A percentile compares a stretch with the other conserved stretches of the same genome.
These are phyloP conservation scores for Xylaria intraflava DNA, from an alignment of 495 filamentous ascomycete genomes.

Conservation along the genomic window DNA sequence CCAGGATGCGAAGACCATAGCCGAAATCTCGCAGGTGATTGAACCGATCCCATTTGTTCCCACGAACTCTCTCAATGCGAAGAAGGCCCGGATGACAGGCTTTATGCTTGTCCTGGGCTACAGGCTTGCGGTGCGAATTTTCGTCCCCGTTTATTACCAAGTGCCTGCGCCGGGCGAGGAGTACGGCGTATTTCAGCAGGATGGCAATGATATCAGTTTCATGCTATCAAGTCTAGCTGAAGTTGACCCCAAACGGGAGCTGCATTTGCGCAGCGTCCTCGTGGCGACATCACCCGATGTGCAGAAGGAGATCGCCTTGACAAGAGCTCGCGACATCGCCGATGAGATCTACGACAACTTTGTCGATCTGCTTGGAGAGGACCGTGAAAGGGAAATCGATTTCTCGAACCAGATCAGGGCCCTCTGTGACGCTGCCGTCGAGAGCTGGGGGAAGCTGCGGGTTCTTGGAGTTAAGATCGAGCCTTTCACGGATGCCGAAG, in stretches of 20 bases:
- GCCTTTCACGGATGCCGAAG: constrained; percentile 1
- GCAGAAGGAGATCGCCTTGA: neutral
- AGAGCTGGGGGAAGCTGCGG: neutral
- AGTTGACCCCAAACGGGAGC: neutral
- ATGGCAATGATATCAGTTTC: neutral
- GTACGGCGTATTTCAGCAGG: neutral
- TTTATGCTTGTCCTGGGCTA: constrained; percentile 2
- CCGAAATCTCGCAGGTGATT: neutral
- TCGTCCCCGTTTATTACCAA: neutral
- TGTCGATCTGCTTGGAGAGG: neutral
- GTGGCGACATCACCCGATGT: neutral
- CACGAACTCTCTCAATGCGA: neutral
- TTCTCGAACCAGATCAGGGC: neutral
- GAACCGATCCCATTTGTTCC: neutral
- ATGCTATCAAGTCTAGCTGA: constrained; percentile 1
- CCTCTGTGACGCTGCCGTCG: neutral
- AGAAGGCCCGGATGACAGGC: neutral
- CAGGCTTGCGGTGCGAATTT: neutral
- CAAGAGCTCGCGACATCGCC: neutral
- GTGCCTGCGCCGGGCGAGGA: neutral
- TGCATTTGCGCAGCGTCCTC: constrained; percentile 3
- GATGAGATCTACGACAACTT: neutral
- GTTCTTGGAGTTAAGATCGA: constrained; percentile 3
- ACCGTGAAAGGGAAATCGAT: neutral
- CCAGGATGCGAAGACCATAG: neutral